Conservation (phyloP, 306 rosid genomes). For the Comarum palustre region DNA sequence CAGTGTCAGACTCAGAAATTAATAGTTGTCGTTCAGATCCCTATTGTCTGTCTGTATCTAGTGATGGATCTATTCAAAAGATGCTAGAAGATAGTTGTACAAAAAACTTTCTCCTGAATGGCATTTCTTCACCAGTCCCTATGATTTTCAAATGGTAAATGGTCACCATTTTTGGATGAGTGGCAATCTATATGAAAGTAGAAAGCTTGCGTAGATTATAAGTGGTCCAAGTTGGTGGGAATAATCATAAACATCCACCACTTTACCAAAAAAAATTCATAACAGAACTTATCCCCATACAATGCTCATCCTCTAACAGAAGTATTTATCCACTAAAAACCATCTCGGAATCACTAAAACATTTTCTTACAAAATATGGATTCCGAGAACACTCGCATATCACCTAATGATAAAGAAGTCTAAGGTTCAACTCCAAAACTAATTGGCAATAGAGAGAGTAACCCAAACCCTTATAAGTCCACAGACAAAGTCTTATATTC, state of each 20-base stretch:
- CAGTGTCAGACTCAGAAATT: background rate
- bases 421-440: too few relatives aligned
- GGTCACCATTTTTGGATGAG: background rate
- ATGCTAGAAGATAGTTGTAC: background rate
- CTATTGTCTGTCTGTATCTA: background rate
- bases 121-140: background rate
- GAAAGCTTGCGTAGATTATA: background rate
- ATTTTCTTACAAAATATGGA: background rate
- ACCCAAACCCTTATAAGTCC: too few relatives aligned
- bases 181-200: background rate
- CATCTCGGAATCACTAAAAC: background rate
- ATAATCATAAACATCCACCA: background rate
- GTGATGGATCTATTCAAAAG: background rate
- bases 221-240: background rate
- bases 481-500: too few relatives aligned
- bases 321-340: background rate
- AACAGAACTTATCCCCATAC: background rate
- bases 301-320: background rate
- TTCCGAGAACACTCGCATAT: background rate
- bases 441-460: too few relatives aligned
- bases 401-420: too few relatives aligned
- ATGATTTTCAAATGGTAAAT: background rate
- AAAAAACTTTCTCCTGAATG: background rate
- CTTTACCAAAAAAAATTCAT: background rate
- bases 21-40: background rate